A percentile compares a stretch with the other conserved stretches of the same genome.
Conservation (phyloP, 1,284 basidiomycete genomes). For the Ganoderma boninense region DNA sequence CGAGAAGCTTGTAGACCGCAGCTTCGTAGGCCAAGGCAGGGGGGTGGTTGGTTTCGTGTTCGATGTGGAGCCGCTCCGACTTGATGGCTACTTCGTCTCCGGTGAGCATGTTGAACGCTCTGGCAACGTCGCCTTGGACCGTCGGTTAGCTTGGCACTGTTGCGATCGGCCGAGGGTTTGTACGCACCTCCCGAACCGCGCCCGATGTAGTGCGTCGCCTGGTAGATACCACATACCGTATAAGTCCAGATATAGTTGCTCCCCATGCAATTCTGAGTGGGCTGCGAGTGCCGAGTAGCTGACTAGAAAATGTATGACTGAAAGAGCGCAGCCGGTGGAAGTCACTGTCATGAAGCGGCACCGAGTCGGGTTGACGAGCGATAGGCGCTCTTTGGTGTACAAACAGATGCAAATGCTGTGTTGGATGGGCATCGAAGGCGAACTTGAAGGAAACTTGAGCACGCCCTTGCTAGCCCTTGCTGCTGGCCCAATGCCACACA, state of each 20-base stretch:
- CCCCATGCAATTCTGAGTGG: not conserved
- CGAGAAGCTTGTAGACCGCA: not conserved
- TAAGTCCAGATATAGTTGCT: not conserved
- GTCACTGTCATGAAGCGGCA: too few species aligned
- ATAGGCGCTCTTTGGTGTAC: too few species aligned
- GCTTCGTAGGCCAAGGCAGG: not conserved
- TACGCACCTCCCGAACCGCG: not conserved
- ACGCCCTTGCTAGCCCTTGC: not conserved
- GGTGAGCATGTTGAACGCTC: not conserved
- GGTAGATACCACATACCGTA: not conserved
- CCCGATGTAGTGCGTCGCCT: not conserved
- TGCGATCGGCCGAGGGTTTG: not conserved
- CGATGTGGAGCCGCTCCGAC: not conserved
- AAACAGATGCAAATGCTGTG: too few species aligned
- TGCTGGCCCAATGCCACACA: not conserved
- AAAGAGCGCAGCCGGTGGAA: too few species aligned
- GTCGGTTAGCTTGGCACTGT: not conserved
- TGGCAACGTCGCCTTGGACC: not conserved
- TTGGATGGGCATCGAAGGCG: too few species aligned
- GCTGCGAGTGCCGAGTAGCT: too few species aligned
- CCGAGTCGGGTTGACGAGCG: too few species aligned
- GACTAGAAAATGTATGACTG: too few species aligned
- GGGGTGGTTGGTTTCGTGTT: not conserved
- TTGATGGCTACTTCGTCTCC: not conserved
- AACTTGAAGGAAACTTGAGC: too few species aligned